Base-by-base conservation (phyloP, 345 rosid genomes). In the Chamaenerion angustifolium region DNA sequence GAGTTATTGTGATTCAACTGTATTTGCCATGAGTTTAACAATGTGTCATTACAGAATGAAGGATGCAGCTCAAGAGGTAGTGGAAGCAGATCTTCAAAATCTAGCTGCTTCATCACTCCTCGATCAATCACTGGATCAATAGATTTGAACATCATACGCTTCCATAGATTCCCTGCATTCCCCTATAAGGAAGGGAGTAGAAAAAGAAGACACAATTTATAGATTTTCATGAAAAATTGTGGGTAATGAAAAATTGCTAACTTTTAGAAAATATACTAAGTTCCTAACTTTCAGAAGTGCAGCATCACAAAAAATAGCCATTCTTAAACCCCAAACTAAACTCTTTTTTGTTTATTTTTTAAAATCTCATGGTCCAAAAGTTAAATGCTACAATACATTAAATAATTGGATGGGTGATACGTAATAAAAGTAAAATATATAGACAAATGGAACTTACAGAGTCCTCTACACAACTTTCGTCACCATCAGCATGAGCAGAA, bases 51-150 rank as follows among this genome's bases (percentile, higher is more conserved):
- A 52, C 95, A 85, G 27, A 59, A 50, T 62, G 76, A 71, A 55
- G 97, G 88, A 71, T 77, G 75, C 89, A 89, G 74, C 59, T 82
- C 83, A 68, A 49, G 49, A 9, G 94, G 95, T 40, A 89, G 65
- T 45, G 15, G 58, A 66, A 83, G 95, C 68, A 89, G 65, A 77
- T 89, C 85, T 54, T 80, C 82, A 47, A 89, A 85, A 56, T 75
- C 90, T 40, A 83, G 84, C 77, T 89, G 97, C 69, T 83, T 85
- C 52, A 18, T 11, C 37, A 76, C 66, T 27, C 97, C 97, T 49
- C 40, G 65, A 54, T 74, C 67, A 82, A 89, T 73, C 60, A 79
- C 75, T 27, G 76, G 57, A 63, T 56, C 46, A 49, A 85, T 81
- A 64, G 76, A 68, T 49, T 68, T 73, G 71, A 89, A 89, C 13